Evolutionary conservation across 352 stramenopile genomes (phyloP).

Genomic region (Phytopythium aichiense): DNA sequence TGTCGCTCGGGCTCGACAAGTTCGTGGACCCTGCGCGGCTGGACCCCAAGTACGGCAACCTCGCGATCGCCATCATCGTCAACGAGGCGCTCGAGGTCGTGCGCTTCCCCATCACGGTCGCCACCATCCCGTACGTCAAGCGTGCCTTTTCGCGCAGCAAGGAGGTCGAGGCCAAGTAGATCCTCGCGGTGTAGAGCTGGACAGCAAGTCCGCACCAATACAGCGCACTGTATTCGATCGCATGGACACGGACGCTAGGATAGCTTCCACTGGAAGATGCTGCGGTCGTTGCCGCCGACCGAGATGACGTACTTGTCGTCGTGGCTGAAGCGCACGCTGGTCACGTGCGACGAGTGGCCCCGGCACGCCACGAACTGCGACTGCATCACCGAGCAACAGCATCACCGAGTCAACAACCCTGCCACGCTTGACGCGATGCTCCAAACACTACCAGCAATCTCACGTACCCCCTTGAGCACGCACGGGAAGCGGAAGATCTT

Average conservation of each 20-base stretch:
- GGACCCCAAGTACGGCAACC: slow-evolving; percentile 85
- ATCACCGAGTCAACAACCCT: not conserved
- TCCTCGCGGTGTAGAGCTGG: not conserved
- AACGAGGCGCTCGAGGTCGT: slow-evolving; percentile 86
- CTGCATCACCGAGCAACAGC: slow-evolving; percentile 16
- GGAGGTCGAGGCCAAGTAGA: slow-evolving; percentile 24
- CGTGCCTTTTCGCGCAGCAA: slow-evolving; percentile 51
- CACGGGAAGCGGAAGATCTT: slow-evolving; percentile 89
- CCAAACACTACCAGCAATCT: not conserved
- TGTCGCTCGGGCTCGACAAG: slow-evolving; percentile 72
- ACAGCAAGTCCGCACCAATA: slow-evolving; percentile 6
- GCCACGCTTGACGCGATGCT: not conserved
- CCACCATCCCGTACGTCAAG: slow-evolving; percentile 79
- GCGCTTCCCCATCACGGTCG: slow-evolving; percentile 82
- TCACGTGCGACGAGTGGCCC: slow-evolving; percentile 82
- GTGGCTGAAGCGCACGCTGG: slow-evolving; percentile 75
- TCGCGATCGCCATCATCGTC: slow-evolving; percentile 78
- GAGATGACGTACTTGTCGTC: slow-evolving; percentile 84
- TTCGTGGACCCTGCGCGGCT: slow-evolving; percentile 69
- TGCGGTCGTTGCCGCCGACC: slow-evolving; percentile 77
- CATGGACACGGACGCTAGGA: slow-evolving; percentile 12
- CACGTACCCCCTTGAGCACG: slow-evolving; percentile 55
- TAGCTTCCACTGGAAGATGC: slow-evolving; percentile 85
- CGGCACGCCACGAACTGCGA: slow-evolving; percentile 44
- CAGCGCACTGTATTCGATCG: not conserved